Base-by-base conservation (phyloP, 768 basidiomycete species). In the Phallus indusiatus region DNA sequence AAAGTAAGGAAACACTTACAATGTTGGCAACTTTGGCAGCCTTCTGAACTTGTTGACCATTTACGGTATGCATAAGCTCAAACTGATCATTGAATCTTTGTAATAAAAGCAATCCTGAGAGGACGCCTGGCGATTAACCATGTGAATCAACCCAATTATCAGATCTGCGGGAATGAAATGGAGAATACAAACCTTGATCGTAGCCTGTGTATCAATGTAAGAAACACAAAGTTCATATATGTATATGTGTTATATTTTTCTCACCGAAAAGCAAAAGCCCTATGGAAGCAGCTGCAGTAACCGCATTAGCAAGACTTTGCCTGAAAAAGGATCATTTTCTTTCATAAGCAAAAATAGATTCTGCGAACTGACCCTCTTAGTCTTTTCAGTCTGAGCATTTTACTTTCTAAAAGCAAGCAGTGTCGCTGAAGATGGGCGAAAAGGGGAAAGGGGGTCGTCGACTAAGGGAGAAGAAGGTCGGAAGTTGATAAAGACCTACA, bases 21-120 rank as follows among this genome's bases (percentile, higher is more conserved):
- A 58, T 58, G 22, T 58, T 58, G 34, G 56, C 56, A 9, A 58
- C 56, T 58, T 58, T 58, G 9, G 47, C 7, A 22, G 56, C 56
- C 2, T 58, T 58, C 47, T 58, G 56, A 10, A 51, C 28, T 47
- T n/a, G 55, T 22, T 56, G 55, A 17, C 56, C 56, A 35, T 58
- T 58, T n/a, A 56, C 55, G 28, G 35, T 47, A 50, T 28, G 21
- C 56, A 24, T 51, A n/a, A 58, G 48, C 49, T 58, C 20, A 35
- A 58, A 58, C 20, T 58, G 56, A 21, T 49, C 42, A 33, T 58
- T 58, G 56, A 58, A 58, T 35, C 56, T 28, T 22, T 49, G 21
- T 20, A 51, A 22, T 21, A 58, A 47, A n/a, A 58, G 56, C 12
- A 58, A 42, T 24, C 56, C 56, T 14, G 56, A 58, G 5, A 58